Conservation (phyloP, 2,329 filamentous ascomycete genomes). For the Cadophora malorum region DNA sequence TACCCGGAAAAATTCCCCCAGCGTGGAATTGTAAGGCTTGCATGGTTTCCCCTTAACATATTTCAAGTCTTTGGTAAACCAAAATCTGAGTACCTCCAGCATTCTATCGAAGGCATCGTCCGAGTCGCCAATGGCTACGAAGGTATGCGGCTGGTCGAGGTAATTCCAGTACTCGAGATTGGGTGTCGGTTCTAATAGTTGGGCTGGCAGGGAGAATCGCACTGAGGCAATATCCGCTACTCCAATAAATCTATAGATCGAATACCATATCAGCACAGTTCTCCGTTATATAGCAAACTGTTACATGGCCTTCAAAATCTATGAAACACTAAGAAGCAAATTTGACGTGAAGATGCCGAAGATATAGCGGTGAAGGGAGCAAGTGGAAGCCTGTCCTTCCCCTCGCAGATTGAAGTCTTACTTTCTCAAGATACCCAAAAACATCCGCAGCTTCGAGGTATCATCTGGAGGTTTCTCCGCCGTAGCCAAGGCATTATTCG, state of each 20-base stretch:
- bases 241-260: slow-evolving; percentile 78
- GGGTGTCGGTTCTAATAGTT: slow-evolving; percentile 93
- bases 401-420: slow-evolving; percentile 53
- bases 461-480: slow-evolving; percentile 72
- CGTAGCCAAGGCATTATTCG: slow-evolving; percentile 31
- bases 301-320: slow-evolving; percentile 19
- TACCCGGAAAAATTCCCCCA: slow-evolving; percentile 97
- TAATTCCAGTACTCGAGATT: slow-evolving; percentile 99
- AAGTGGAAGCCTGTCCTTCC: neutral
- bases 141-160: slow-evolving; percentile 91
- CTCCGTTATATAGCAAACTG: slow-evolving; percentile 14
- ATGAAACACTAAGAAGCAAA: slow-evolving; percentile 18
- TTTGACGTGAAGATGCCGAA: slow-evolving; percentile 19
- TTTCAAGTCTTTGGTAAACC: slow-evolving; percentile 99
- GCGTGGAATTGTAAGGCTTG: slow-evolving; percentile 97
- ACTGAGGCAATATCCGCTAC: slow-evolving; percentile 95
- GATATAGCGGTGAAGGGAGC: slow-evolving; percentile 29
- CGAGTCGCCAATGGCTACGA: slow-evolving; percentile 82
- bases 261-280: slow-evolving; percentile 27
- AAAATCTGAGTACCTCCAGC: slow-evolving; percentile 93
- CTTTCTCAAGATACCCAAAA: slow-evolving; percentile 87
- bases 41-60: slow-evolving; percentile 98
- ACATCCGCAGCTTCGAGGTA: slow-evolving; percentile 86
- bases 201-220: slow-evolving; percentile 93
- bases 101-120: slow-evolving; percentile 92